These are phyloP conservation scores for Elaeis oleifera DNA, from an alignment of 202 grass and related monocot species.

Conservation along the genomic window DNA sequence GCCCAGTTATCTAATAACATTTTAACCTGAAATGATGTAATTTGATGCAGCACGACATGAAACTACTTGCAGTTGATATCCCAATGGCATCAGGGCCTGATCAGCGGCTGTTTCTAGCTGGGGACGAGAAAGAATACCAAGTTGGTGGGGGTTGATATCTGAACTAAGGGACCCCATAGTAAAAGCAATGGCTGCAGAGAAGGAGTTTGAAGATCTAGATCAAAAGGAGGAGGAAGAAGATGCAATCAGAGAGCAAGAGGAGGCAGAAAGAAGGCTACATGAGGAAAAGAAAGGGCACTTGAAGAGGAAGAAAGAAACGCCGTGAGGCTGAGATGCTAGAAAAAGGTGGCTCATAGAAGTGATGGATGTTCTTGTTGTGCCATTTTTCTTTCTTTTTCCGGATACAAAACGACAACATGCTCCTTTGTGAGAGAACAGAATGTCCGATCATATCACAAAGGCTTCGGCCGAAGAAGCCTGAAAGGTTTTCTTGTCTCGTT, in stretches of 20 bases:
- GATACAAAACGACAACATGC: too few relatives aligned
- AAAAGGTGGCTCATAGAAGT: too few relatives aligned
- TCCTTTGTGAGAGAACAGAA: too few relatives aligned
- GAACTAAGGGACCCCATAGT: conserved; percentile 81
- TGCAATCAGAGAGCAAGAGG: conserved; percentile 55
- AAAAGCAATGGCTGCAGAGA: conserved; percentile 81
- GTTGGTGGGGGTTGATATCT: conserved; percentile 91
- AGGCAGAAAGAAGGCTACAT: conserved; percentile 50
- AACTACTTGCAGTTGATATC: conserved; percentile 90
- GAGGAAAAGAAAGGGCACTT: conserved; percentile 52
- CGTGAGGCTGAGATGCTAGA: conserved; percentile 1
- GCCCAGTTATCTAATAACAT: too few relatives aligned
- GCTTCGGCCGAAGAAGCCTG: too few relatives aligned
- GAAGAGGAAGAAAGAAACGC: conserved; percentile 42
- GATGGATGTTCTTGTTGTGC: too few relatives aligned
- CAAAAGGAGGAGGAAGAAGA: conserved; percentile 81
- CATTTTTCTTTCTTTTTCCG: too few relatives aligned
- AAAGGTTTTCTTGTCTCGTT: too few relatives aligned
- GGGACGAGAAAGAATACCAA: conserved; percentile 86
- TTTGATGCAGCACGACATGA: conserved; percentile 70
- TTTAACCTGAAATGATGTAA: neutral
- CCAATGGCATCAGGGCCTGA: conserved; percentile 84
- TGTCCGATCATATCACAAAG: too few relatives aligned
- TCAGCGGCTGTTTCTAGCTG: conserved; percentile 62
- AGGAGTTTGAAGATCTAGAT: conserved; percentile 86